phyloP scores from a whole-genome alignment of 106 monocot genomes.

The Dendrobium catenatum region DNA sequence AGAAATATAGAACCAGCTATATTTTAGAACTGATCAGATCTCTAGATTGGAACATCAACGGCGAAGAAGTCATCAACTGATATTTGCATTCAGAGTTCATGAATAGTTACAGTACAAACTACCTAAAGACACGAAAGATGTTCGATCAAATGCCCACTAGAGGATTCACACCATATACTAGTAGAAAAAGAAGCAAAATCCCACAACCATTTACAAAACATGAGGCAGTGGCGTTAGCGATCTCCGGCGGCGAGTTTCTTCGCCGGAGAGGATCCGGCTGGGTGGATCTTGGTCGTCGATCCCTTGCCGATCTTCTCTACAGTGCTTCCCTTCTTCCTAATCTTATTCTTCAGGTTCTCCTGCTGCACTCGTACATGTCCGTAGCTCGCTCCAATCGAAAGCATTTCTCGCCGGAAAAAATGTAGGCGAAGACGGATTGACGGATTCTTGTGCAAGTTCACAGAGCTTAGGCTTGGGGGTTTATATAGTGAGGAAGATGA shows the following conservation, averaged over 20 bases:
- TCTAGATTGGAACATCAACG: too few species aligned
- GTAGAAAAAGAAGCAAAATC: neutral
- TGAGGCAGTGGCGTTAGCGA: neutral
- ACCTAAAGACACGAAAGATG: neutral
- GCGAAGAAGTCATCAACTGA: too few species aligned
- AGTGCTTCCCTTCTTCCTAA: neutral
- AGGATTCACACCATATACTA: neutral
- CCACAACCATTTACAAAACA: neutral
- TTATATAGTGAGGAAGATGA: neutral
- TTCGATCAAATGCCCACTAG: neutral
- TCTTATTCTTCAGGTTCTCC: neutral
- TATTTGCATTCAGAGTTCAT: too few species aligned
- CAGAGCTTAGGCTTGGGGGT: neutral
- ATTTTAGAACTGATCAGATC: too few species aligned
- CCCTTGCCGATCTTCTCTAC: neutral
- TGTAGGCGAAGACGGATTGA: neutral
- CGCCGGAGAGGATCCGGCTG: neutral
- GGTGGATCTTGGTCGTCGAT: neutral
- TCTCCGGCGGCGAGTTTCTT: neutral
- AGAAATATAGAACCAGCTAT: too few species aligned
- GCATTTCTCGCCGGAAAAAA: neutral
- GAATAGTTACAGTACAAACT: neutral
- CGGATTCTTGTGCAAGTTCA: neutral
- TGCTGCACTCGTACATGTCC: neutral
- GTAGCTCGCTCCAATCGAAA: conserved; percentile 3